Base-by-base conservation (phyloP, 768 basidiomycete species). In the Psilocybe cyanescens region DNA sequence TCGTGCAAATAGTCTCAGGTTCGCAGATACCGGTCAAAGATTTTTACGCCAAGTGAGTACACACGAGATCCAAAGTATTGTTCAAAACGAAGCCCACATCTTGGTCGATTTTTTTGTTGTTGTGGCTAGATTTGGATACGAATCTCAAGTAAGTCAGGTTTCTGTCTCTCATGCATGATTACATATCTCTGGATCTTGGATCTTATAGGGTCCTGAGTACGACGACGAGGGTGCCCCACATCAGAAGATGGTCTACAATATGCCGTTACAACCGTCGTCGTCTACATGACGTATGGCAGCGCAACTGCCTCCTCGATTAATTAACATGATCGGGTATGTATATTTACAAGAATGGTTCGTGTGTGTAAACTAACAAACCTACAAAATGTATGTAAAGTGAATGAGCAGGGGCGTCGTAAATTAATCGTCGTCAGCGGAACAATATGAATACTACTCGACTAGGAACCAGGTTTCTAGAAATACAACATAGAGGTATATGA, bases 141-240 rank as follows among this genome's bases (percentile, higher is more conserved):
- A 76, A 65, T 75, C 83, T 46, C 83, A 90, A 83, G 91, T 90
- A 73, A 73, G 81, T 68, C 61, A 51, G 52, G 37, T 63, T 59
- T 65, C 65, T 59, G 59, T 60, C 59, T 60, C 59, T 57, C 33
- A 55, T 65, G 57, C 47, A 64, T 65, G 59, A 52, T 67, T 65
- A 60, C 65, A 46, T 17, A 31, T 55, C 41, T 58, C 54, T 63
- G 69, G 70, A 72, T 72, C 68, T 70, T 63, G 59, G 62, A 70
- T 64, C 63, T 61, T 71, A 35, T 73, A 92, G 88, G 89, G 88
- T 63, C 81, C 82, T 28, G 83, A 86, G 72, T 92, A 91, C 76
- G 89, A 90, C 74, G 91, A 88, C 76, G 93, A 90, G 59, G 92
- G 92, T 33, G 92, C 85, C 69, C 92, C 90, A 60, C 92, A 95